Evolutionary conservation across 2,329 filamentous ascomycete genomes (phyloP).

Genomic region (Fusarium musae): DNA sequence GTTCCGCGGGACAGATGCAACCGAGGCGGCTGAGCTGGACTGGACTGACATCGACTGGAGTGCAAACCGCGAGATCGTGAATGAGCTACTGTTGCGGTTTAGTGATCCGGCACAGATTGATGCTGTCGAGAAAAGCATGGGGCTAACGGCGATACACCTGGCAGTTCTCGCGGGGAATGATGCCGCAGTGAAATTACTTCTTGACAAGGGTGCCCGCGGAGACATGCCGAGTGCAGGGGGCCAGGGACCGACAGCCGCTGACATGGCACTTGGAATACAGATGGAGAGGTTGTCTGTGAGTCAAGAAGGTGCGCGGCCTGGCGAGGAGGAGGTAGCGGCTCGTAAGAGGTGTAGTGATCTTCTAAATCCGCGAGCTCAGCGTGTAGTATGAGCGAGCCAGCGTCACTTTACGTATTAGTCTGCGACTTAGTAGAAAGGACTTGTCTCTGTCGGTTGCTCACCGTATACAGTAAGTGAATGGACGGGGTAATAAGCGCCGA

Average conservation of each 20-base stretch:
- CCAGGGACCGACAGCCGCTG: not conserved
- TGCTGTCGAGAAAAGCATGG: not conserved
- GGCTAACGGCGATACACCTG: not conserved
- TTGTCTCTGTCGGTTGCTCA: not conserved
- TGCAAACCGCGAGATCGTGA: not conserved
- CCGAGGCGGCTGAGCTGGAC: not conserved
- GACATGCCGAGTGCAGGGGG: not conserved
- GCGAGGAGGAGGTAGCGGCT: not conserved
- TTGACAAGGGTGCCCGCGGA: not conserved
- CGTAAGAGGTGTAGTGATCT: not conserved
- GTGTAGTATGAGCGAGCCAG: not conserved
- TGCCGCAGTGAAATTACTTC: not conserved
- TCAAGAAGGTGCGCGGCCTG: fast-evolving
- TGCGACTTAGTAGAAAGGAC: not conserved
- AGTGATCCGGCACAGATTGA: fast-evolving
- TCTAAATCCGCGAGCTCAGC: not conserved
- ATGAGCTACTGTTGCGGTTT: not conserved
- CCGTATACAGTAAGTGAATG: not conserved
- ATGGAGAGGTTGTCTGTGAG: not conserved
- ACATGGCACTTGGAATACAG: not conserved
- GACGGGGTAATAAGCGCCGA: not conserved
- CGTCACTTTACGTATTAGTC: not conserved
- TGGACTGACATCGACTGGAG: not conserved
- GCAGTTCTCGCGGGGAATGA: not conserved
- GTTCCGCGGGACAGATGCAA: not conserved